Base-by-base conservation (phyloP, 257 asterid species). In the Schizonepeta tenuifolia region DNA sequence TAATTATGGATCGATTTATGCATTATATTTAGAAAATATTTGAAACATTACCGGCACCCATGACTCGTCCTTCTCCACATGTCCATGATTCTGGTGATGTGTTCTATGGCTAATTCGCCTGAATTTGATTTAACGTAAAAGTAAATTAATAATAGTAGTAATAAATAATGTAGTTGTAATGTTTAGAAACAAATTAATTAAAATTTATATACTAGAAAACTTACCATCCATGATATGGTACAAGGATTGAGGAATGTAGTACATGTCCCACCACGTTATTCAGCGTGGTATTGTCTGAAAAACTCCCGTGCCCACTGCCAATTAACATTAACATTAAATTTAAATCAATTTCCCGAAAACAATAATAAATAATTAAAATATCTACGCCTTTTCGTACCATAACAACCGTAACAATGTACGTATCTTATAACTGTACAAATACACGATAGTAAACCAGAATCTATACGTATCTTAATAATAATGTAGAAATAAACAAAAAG, bases 231-330 rank as follows among this genome's bases (percentile, higher is more conserved):
- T 87, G 93, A 51, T 81, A 87, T 2, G 92, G 90, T 44, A 86
- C 89, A 2, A 85, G 82, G 56, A 88, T 88, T n/a, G 83, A 71
- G 47, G 95, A 88, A 83, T 88, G 95, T 26, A 88, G 84, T 6
- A 88, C 31, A 71, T 86, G 95, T 20, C 95, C 95, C 60, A 84
- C 83, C 56, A 88, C 78, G 60, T 73, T 83, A 77, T 88, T 88
- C 69, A 88, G 80, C 47, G 56, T 66, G 1, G 62, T 58, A 36
- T 41, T 82, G 75, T 88, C 83, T 1, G 95, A 88, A 61, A 86
- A 88, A 76, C 95, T 88, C 55, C 90, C 95, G 77, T 88, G 95
- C 15, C 95, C 95, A 80, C 95, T 88, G 83, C 72, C 81, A 47
- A 26, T 46, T 46, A 22, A 20, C 4, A 8, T 14, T 21, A 28